Base-by-base conservation (phyloP, 495 filamentous ascomycete genomes). In the Acidomyces sp. region DNA sequence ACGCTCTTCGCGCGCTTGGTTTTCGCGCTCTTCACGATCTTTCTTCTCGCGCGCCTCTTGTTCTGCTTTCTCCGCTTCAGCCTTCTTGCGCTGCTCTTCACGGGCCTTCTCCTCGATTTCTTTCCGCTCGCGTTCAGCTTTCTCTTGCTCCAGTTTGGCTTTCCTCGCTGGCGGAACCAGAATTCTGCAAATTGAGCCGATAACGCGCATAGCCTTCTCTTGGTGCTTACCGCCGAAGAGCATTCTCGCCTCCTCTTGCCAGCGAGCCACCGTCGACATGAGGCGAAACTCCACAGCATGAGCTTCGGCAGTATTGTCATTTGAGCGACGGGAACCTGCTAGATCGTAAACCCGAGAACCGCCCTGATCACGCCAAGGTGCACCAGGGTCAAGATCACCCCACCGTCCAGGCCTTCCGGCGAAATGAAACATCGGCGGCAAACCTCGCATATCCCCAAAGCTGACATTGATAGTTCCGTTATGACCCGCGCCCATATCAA, bases 191-290 rank as follows among this genome's bases (percentile, higher is more conserved):
- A 99, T 68, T n/a, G 75, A 71, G 51, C 74, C 75, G 43, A 82
- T 61, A 3, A 93, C 67, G 44, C 74, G 77, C 41, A 67, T 62
- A n/a, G 78, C 73, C 52, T 82, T 85, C 22, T 92, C 85, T 6
- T 70, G 53, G 37, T 79, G 70, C 16, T 62, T 67, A 28, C 58
- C 59, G 34, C 80, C 80, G 58, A 85, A 96, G 1, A 96, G 65
- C 58, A 96, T 72, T 43, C 78, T 78, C 10, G 86, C 82, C 61
- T 96, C 90, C 51, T 94, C 83, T 50, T 81, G 76, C 87, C 92
- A 99, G 31, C 90, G 76, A 28, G 67, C 64, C 28, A 62, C 63
- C 9, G 88, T 95, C 2, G 70, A 63, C 23, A 72, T 71, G 13
- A 82, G 68, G 17, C 67, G 63, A 59, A 94, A 94, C 25, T 73